phyloP scores from a whole-genome alignment of 495 filamentous ascomycete species.

The Recurvomyces mirabilis region DNA sequence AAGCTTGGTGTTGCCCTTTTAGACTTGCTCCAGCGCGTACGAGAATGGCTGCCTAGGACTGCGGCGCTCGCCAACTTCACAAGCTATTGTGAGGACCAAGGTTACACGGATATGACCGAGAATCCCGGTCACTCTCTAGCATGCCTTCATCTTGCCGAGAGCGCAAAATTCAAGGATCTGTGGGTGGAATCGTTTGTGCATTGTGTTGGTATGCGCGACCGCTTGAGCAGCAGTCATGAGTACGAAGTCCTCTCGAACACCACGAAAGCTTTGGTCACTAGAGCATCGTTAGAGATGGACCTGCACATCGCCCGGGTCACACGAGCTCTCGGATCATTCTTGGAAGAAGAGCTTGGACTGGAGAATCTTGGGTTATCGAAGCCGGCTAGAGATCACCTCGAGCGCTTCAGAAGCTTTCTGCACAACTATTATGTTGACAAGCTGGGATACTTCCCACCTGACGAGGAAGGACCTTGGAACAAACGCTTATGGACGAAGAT shows the following conservation, averaged over 20 bases:
- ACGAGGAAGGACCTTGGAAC: conserved; percentile 35
- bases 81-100: conserved; percentile 45
- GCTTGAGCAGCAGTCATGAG: conserved; percentile 38
- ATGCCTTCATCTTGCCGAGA: conserved; percentile 50
- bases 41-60: conserved; percentile 21
- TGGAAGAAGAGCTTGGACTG: conserved; percentile 49
- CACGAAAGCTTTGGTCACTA: conserved; percentile 48
- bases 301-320: conserved; percentile 40
- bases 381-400: conserved; percentile 45
- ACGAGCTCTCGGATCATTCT: conserved; percentile 42
- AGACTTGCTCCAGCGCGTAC: conserved; percentile 47
- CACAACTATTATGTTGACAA: conserved; percentile 47
- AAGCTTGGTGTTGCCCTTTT: conserved; percentile 46
- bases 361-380: conserved; percentile 43
- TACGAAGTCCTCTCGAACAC: conserved; percentile 46
- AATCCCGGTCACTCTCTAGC: conserved; percentile 49
- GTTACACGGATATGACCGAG: conserved; percentile 50
- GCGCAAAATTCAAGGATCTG: conserved; percentile 41
- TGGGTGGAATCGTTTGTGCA: conserved; percentile 57
- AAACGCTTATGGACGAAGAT: conserved; percentile 42
- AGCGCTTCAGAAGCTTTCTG: conserved; percentile 52
- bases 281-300: conserved; percentile 52
- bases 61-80: conserved; percentile 41
- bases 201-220: conserved; percentile 55
- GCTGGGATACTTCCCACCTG: conserved; percentile 55